phyloP scores from a whole-genome alignment of 1,284 basidiomycete species.

The Naganishia sp. region DNA sequence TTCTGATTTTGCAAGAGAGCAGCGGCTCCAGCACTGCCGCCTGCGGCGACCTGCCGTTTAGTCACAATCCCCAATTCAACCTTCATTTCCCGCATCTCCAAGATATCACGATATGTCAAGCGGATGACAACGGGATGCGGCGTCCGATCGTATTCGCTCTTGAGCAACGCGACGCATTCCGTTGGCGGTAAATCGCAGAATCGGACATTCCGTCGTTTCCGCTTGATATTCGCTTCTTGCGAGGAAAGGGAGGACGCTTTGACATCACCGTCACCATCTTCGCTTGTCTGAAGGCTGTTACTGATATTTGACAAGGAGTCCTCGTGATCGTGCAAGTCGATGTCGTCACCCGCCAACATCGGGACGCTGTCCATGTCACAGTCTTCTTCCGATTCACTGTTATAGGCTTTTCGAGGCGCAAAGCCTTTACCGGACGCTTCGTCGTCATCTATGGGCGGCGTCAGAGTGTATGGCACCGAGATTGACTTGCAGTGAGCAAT shows the following conservation, averaged over 20 bases:
- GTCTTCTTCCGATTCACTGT: conserved; percentile 5
- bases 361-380: conserved; percentile 15
- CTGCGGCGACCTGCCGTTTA: conserved; percentile 25
- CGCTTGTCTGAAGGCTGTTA: conserved; percentile 17
- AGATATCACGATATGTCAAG: conserved; percentile 34
- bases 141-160: conserved; percentile 33
- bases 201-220: conserved; percentile 21
- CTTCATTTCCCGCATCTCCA: conserved; percentile 36
- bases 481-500: no score
- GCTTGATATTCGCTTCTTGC: neutral
- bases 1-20: neutral
- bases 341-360: conserved; percentile 5
- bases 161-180: conserved; percentile 16
- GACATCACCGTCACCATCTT: conserved; percentile 5
- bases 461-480: no score
- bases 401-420: neutral
- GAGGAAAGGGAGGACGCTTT: neutral
- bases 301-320: conserved; percentile 18
- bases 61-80: conserved; percentile 34
- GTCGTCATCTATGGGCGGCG: neutral
- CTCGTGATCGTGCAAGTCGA: conserved; percentile 17
- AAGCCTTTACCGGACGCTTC: neutral
- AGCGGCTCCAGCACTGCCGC: neutral
- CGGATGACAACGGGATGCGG: conserved; percentile 35
- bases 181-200: conserved; percentile 23